Conservation (phyloP, 1,139 yeast species). For the Candida sanyaensis region DNA sequence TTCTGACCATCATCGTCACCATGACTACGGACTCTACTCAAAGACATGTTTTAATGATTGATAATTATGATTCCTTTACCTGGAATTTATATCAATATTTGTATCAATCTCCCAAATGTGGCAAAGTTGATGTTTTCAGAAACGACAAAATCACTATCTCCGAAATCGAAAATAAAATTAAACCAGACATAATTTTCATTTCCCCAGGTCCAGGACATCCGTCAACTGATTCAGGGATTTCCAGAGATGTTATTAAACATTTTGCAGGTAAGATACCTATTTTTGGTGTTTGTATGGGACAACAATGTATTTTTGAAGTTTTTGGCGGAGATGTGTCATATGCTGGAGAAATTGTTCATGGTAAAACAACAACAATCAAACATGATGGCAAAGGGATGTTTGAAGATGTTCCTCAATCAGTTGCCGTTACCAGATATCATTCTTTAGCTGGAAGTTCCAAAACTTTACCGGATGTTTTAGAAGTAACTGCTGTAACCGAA, state of each 20-base stretch:
- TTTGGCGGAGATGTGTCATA: conserved; percentile 90
- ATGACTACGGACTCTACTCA: conserved; percentile 9
- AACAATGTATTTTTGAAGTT: conserved; percentile 90
- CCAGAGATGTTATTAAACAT: conserved; percentile 64
- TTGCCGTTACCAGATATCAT: conserved; percentile 92
- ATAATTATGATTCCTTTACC: conserved; percentile 96
- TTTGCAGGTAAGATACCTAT: conserved; percentile 88
- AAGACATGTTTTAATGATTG: conserved; percentile 76
- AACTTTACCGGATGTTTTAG: conserved; percentile 77
- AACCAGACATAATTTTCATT: conserved; percentile 80
- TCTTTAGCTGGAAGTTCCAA: conserved; percentile 83
- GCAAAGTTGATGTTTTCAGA: conserved; percentile 78
- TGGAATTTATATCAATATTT: conserved; percentile 95
- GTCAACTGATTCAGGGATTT: conserved; percentile 82
- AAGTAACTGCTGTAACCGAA: conserved; percentile 80
- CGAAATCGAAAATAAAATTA: conserved; percentile 57
- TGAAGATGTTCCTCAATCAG: conserved; percentile 81
- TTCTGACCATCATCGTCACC: background rate
- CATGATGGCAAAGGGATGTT: conserved; percentile 92
- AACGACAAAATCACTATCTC: conserved; percentile 79
- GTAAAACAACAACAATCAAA: conserved; percentile 84
- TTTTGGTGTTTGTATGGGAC: conserved; percentile 97
- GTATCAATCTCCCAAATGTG: conserved; percentile 74
- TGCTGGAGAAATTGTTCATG: conserved; percentile 98
- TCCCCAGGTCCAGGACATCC: conserved; percentile 99